phyloP scores from a whole-genome alignment of 192 early-diverging fungal genomes.

The Linnemannia exigua region DNA sequence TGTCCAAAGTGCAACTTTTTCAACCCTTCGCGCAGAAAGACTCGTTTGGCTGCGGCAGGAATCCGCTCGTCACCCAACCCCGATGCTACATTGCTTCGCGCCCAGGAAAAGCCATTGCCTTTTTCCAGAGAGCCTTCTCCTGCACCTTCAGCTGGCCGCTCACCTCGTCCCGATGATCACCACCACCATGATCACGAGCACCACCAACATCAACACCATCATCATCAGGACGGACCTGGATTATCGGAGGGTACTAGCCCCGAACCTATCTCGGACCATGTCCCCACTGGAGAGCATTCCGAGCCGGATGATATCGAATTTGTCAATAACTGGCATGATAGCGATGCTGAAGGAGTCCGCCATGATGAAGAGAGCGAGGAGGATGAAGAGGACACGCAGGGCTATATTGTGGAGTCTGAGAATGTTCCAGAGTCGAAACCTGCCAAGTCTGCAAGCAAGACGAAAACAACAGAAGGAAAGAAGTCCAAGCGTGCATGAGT shows the following conservation, averaged over 20 bases:
- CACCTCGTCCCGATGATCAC: constrained; percentile 20
- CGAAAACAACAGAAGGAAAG: constrained; percentile 11
- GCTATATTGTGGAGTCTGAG: constrained; percentile 21
- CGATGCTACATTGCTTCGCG: constrained; percentile 42
- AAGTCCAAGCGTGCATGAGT: constrained; percentile 29
- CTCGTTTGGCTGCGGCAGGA: constrained; percentile 4
- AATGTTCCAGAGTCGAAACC: neutral
- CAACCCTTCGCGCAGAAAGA: constrained; percentile 62
- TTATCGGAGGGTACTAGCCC: constrained; percentile 17
- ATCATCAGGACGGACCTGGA: constrained; percentile 12
- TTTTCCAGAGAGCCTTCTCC: constrained; percentile 49
- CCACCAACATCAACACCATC: constrained; percentile 3
- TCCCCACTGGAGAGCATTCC: neutral
- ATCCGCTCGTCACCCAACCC: constrained; percentile 16
- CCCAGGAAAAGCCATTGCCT: constrained; percentile 33
- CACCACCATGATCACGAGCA: neutral
- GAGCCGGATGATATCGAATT: constrained; percentile 43
- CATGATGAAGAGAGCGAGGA: constrained; percentile 20
- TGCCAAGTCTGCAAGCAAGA: neutral
- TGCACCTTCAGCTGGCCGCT: constrained; percentile 15
- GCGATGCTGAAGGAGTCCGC: constrained; percentile 25
- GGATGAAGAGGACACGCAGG: constrained; percentile 18
- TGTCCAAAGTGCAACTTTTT: constrained; percentile 72
- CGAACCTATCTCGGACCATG: neutral
- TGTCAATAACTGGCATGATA: constrained; percentile 57